Evolutionary conservation across 352 stramenopile species (phyloP), one percentile per base, ranked within the genome.

Genomic region (Pythium biforme): DNA sequence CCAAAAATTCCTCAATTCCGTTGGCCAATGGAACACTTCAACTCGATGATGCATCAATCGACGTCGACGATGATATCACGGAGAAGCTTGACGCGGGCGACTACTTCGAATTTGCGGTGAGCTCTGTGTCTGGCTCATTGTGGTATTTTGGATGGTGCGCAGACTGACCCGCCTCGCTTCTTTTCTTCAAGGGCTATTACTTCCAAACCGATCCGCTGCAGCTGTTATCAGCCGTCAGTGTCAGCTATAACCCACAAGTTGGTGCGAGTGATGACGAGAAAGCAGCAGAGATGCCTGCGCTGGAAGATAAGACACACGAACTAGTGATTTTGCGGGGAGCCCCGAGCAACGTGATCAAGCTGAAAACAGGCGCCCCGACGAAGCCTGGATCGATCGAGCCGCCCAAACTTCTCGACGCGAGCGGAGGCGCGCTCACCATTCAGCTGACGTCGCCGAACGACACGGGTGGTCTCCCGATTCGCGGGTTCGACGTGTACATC

Each of bases 31-130:
- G 70, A 0, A 75, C 49, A 0, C 45, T 89, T 25, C 58, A 53
- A 1, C 10, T 73, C 4, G 59, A 62, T 4, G 69, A 72, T 29
- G 55, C 53, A 0, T 67, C 41, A 23, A 76, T 89, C 9, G 31
- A 29, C 4, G 34, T 79, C 20, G 22, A 19, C n/a, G 52, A n/a
- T 0, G 41, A 69, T 29, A 25, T 70, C 22, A 58, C 47, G 0
- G 25, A 39, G 15, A 26, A 51, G 3, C 17, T 77, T 0, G 22
- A 9, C 0, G 17, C 25, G 4, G 47, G 51, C 29, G 41, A 20
- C 2, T 74, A 63, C 43, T 88, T 89, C 31, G 80, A 89, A 4
- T 85, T 83, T 60, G 70, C 49, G 5, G 79, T 89, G 72, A 54
- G 75, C 7, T 53, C 7, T 12, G 1, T 10, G 19, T 17, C 2